phyloP scores from a whole-genome alignment of 2,329 filamentous ascomycete species.

The Zasmidium cellare region DNA sequence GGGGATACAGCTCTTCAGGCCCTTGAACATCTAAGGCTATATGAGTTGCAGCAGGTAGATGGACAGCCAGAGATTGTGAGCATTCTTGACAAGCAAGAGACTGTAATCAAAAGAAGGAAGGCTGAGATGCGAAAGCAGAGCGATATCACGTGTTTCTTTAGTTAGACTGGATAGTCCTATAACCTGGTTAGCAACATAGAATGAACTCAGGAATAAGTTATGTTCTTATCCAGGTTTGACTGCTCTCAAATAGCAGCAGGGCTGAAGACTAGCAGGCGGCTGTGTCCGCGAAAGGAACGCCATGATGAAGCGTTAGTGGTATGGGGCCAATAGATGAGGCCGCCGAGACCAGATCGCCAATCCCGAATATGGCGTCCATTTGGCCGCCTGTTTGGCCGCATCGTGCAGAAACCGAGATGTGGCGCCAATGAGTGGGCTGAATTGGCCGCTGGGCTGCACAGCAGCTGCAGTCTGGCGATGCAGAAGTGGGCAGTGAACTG shows the following conservation, averaged over 20 bases:
- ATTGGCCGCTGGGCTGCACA: not conserved
- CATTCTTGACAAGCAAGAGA: no score
- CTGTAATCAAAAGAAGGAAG: no score
- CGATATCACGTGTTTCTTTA: no score
- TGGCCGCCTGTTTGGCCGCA: not conserved
- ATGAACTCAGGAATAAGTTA: no score
- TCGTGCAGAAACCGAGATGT: not conserved
- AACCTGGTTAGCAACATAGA: no score
- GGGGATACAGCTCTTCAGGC: no score
- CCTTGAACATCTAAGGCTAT: no score
- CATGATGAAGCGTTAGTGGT: not conserved
- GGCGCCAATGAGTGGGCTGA: not conserved
- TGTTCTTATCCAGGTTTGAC: no score
- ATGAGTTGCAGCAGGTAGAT: no score
- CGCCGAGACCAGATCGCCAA: not conserved
- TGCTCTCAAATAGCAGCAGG: conserved; percentile 4
- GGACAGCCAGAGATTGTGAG: no score
- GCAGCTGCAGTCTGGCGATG: not conserved
- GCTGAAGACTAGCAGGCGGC: conserved; percentile 1
- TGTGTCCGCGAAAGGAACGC: not conserved
- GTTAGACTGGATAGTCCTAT: no score
- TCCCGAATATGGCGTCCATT: not conserved
- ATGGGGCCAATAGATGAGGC: not conserved
- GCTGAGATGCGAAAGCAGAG: no score
- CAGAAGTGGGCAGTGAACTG: not conserved